Evolutionary conservation across 2,329 filamentous ascomycete genomes (phyloP).

Genomic region (Talaromyces sp.): DNA sequence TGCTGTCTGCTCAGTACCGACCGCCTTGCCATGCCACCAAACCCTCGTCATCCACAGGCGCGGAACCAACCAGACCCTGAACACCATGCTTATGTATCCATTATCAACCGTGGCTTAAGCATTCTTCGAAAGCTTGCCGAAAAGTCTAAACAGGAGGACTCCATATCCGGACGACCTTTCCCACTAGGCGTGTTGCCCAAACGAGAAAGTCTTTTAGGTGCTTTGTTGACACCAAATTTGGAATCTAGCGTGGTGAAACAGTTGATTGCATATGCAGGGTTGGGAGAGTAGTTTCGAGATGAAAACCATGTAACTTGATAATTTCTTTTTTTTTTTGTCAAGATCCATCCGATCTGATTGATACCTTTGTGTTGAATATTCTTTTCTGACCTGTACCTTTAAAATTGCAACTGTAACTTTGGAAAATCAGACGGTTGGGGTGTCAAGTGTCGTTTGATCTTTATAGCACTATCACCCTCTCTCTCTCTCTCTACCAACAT

Average conservation of each 20-base stretch:
- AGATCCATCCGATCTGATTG: slow-evolving; percentile 12
- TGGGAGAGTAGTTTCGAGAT: slow-evolving; percentile 42
- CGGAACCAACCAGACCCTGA: slow-evolving; percentile 40
- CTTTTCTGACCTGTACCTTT: slow-evolving; percentile 16
- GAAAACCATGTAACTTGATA: slow-evolving; percentile 10
- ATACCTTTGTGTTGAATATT: slow-evolving; percentile 16
- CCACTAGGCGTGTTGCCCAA: slow-evolving; percentile 63
- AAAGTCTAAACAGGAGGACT: slow-evolving; percentile 58
- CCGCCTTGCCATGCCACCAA: slow-evolving; percentile 45
- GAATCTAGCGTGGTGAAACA: slow-evolving; percentile 64
- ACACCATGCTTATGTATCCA: slow-evolving; percentile 45
- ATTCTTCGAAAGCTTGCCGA: slow-evolving; percentile 67
- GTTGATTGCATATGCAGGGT: slow-evolving; percentile 60
- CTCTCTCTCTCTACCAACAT: background rate
- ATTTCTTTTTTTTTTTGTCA: slow-evolving; percentile 4
- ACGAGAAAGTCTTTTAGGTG: slow-evolving; percentile 64
- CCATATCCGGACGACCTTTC: slow-evolving; percentile 48
- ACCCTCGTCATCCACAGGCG: slow-evolving; percentile 34
- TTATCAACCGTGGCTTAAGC: slow-evolving; percentile 65
- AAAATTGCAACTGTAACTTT: slow-evolving; percentile 7
- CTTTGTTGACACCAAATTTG: slow-evolving; percentile 63
- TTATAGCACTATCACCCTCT: background rate
- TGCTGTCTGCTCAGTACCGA: slow-evolving; percentile 68
- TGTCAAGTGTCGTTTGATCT: background rate
- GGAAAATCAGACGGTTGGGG: background rate